Conservation (phyloP, 108 stramenopile species). For the Fragilaria radians region DNA sequence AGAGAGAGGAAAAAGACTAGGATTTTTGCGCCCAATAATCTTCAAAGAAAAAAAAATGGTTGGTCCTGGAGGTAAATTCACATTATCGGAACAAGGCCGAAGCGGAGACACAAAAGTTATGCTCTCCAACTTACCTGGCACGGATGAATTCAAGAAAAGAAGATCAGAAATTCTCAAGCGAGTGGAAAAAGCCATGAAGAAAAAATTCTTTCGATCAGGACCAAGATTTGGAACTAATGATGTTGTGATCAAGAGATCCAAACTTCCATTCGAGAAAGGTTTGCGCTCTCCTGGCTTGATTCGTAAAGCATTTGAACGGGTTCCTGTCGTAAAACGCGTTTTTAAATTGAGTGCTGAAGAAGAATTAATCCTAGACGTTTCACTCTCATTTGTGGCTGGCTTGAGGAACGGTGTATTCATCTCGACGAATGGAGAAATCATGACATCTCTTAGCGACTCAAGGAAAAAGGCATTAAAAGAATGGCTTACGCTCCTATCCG, state of each 20-base stretch:
- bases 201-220: too few species aligned
- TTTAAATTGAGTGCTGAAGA: slow-evolving; percentile 33
- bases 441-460: slow-evolving; percentile 23
- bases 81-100: too few species aligned
- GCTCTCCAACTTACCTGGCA: slow-evolving; percentile 25
- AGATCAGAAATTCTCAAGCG: slow-evolving; percentile 4
- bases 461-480: slow-evolving; percentile 29
- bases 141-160: slow-evolving; percentile 15
- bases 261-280: slow-evolving; percentile 29
- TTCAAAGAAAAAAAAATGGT: too few species aligned
- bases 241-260: slow-evolving; percentile 5
- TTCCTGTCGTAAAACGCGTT: slow-evolving; percentile 18
- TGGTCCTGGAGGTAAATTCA: too few species aligned
- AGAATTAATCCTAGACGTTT: slow-evolving; percentile 57
- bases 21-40: not conserved
- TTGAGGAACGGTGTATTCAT: slow-evolving; percentile 42
- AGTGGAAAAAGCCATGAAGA: slow-evolving; percentile 8
- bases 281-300: slow-evolving; percentile 5
- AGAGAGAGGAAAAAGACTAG: slow-evolving; percentile 1
- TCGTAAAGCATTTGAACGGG: slow-evolving; percentile 1
- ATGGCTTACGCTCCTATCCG: slow-evolving; percentile 63
- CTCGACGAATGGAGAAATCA: slow-evolving; percentile 18
- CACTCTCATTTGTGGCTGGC: slow-evolving; percentile 50
- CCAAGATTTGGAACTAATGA: not conserved
- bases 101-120: slow-evolving; percentile 22